Percentiles rank a stretch among this genome's conserved stretches.
phyloP scores from a whole-genome alignment of 176 grass and related monocot species.

The Aegilops speltoides region DNA sequence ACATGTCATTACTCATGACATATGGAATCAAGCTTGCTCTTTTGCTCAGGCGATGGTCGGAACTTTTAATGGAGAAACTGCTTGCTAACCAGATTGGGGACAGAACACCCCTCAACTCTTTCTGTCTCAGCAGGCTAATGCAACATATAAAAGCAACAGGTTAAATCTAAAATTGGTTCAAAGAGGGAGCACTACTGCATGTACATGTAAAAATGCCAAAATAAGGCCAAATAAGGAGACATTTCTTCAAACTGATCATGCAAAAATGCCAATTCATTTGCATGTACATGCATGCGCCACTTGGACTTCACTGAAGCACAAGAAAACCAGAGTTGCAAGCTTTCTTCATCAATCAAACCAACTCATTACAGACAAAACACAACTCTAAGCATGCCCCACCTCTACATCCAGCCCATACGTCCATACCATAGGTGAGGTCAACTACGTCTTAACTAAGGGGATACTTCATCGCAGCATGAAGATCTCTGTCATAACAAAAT shows the following conservation, averaged over 20 bases:
- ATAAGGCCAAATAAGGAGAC: background rate
- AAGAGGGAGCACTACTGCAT: no score
- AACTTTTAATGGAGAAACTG: background rate
- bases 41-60: background rate
- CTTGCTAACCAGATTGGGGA: background rate
- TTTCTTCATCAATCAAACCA: conserved; percentile 9
- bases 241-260: background rate
- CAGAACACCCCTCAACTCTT: background rate
- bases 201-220: no score
- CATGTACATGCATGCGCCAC: background rate
- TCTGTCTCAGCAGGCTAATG: background rate
- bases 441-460: background rate
- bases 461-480: background rate
- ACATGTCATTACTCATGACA: background rate
- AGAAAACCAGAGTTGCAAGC: background rate
- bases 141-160: background rate
- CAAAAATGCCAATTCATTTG: background rate
- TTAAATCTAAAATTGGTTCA: background rate
- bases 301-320: background rate
- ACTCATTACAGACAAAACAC: background rate
- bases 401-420: background rate
- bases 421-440: background rate
- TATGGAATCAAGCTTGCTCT: background rate
- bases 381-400: background rate
- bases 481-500: background rate